Base-by-base conservation (phyloP, 345 rosid genomes). In the Mangifera indica region DNA sequence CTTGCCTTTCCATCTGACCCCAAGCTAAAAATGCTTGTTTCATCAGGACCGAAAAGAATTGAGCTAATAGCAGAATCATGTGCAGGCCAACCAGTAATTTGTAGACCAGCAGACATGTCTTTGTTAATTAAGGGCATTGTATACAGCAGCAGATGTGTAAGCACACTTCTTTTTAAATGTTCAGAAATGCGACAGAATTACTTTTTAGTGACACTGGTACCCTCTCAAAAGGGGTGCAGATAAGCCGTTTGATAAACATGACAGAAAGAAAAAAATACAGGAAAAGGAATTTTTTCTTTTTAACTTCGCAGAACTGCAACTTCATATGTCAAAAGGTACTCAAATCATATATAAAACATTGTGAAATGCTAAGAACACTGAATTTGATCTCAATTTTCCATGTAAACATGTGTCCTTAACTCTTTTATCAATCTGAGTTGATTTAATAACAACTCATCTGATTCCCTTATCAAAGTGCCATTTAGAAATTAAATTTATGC, bases 41-140 rank as follows among this genome's bases (percentile, higher is more conserved):
- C 93, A 57, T 87, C 89, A 0, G 87, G 84, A 73, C 93, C 93
- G 66, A 87, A 89, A 72, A 80, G 84, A 74, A 89, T 77, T 60
- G 93, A 87, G 78, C 88, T 84, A 71, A 87, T 84, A 42, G 87
- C 82, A 75, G 88, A 82, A 84, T 89, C 93, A 73, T 89, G 93
- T 37, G 93, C 93, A 42, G 93, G 91, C 93, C 91, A 89, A 52
- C 91, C 89, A 40, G 93, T 89, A 51, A 89, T 89, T 81, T 81
- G 93, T 64, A 87, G 81, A 74, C 91, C 88, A 46, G 89, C 91
- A 74, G 91, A 82, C 88, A 89, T 89, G 81, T 89, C 93, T 87
- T 78, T 60, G 32, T 71, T 67, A 64, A 70, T 87, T 78, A 89
- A 85, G 89, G 84, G 34, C 20, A 54, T 20, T 37, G 48, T 15